Evolutionary conservation across 2,329 filamentous ascomycete genomes (phyloP).

Genomic region (Fusarium mexicanum): DNA sequence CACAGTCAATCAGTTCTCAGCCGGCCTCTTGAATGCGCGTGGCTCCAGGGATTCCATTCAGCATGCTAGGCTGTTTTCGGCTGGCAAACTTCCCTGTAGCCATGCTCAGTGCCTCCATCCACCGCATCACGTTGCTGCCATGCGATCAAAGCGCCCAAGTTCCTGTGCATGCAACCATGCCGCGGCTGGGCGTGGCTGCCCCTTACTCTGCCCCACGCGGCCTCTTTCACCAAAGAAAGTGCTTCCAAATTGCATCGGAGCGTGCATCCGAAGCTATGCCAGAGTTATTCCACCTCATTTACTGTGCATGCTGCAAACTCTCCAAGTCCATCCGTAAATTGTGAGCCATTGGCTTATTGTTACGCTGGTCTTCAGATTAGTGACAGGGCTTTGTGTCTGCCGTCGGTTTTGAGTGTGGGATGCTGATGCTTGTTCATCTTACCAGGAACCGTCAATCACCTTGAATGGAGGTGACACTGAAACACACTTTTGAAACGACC

Average conservation of each 20-base stretch:
- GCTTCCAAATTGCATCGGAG: slow-evolving; percentile 25
- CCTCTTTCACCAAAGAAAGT: slow-evolving; percentile 15
- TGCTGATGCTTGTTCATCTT: slow-evolving; percentile 33
- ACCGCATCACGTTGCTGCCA: slow-evolving; percentile 46
- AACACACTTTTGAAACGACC: slow-evolving; percentile 41
- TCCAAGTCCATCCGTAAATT: not conserved
- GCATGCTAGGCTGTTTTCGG: slow-evolving; percentile 41
- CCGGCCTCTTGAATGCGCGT: slow-evolving; percentile 47
- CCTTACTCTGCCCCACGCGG: slow-evolving; percentile 34
- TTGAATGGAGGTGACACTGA: slow-evolving; percentile 29
- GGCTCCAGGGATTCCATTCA: slow-evolving; percentile 49
- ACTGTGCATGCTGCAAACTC: not conserved
- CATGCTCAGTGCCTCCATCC: slow-evolving; percentile 41
- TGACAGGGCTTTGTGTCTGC: not conserved
- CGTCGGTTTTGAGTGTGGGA: slow-evolving; percentile 18
- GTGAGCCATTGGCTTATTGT: not conserved
- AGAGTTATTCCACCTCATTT: slow-evolving; percentile 16
- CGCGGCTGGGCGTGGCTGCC: slow-evolving; percentile 21
- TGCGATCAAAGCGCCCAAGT: slow-evolving; percentile 40
- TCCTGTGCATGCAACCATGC: slow-evolving; percentile 37
- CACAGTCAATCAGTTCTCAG: slow-evolving; percentile 30
- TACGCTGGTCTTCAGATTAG: slow-evolving; percentile 1
- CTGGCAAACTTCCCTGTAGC: slow-evolving; percentile 38
- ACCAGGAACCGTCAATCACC: slow-evolving; percentile 4
- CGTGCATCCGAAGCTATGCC: slow-evolving; percentile 21